Base-by-base conservation (phyloP, 1,284 basidiomycete species). In the Cutaneotrichosporon sp. region DNA sequence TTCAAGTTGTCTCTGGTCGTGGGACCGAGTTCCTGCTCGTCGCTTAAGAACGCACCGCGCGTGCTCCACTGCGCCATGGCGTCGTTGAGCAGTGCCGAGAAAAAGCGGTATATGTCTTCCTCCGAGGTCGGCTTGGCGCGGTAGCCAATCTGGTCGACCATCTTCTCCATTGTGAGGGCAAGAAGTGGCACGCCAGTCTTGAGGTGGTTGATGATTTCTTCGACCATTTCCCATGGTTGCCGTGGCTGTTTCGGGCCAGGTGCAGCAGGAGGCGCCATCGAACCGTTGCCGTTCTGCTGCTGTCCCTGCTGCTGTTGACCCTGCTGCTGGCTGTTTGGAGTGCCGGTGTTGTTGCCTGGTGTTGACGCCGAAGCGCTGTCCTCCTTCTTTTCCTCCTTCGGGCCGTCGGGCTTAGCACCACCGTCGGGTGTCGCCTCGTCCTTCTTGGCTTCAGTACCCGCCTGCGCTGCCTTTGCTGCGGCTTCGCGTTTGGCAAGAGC, bases 181-280 rank as follows among this genome's bases (percentile, higher is more conserved):
- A 99, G 81, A 15, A 99, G 81, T 0, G 96, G 96, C 79, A 96
- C 97, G 1, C 90, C 88, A 0, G 94, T 97, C 78, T 98, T 98
- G 66, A 98, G 80, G 51, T 92, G 86, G 68, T 93, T 88, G 45
- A 93, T 84, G 58, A 98, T 85, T 68, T 98, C 97, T 45, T 99
- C 96, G 14, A 97, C 85, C 65, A 89, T 83, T 55, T 97, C 94
- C 82, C 85, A 90, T 26, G 90, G 84, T 64, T 88, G 87, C 22
- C 87, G 84, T 38, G 77, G 71, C 17, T 48, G 55, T n/a, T 52
- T 52, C 4, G 56, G 55, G 13, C 51, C 79, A 49, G 77, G 78
- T 1, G 68, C 57, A 15, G 76, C 46, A 18, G 62, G 63, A 15
- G 64, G 60, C 13, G 60, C 54, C 54, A 54, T 60, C 45, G 46